Evolutionary conservation across 768 basidiomycete genomes (phyloP), one percentile per base, ranked within the genome.

Genomic region (Termitomyces sp.): DNA sequence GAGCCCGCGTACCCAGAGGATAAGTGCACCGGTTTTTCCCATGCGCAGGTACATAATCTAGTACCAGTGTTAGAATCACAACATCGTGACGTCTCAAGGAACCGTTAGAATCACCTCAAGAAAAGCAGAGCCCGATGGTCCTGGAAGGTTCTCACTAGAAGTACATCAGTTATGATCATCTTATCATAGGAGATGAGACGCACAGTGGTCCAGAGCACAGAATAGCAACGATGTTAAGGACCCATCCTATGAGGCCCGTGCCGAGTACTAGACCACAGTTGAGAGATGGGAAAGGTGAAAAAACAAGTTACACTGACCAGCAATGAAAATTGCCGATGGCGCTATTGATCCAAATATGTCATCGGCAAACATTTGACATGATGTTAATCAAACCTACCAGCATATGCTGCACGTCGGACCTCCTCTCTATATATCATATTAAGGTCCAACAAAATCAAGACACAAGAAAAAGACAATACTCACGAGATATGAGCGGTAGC

Each of bases 161-260:
- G 9, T 24, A 13, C 63, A 55, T 52, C 66, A 64, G 46, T 15
- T 36, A 9, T 3, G 41, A 36, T 22, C 6, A 44, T 2, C 8
- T 16, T 45, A 36, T n/a, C 16, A 44, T 9, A 36, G 49, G 2
- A 33, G 46, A 39, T 31, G 27, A 4, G 16, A 75, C 85, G 65
- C 61, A 87, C 86, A 90, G 74, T 56, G 85, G 83, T 7, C 91
- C 91, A 20, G 89, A 90, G 70, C 91, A 94, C 9, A 95, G 77
- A n/a, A 95, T 80, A 33, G 93, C 72, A 5, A 93, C 87, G 62
- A 96, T 89, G 72, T 95, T 96, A 60, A 94, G 79, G 9, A 95
- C 66, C 92, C 92, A 94, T 36, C 92, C 91, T 61, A 92, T 79
- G 47, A 88, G 72, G 56, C 88, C 88, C 4, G 88, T 90, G 5